Base-by-base conservation (phyloP, 2,329 filamentous ascomycete species). In the Didymosphaeria variabile region DNA sequence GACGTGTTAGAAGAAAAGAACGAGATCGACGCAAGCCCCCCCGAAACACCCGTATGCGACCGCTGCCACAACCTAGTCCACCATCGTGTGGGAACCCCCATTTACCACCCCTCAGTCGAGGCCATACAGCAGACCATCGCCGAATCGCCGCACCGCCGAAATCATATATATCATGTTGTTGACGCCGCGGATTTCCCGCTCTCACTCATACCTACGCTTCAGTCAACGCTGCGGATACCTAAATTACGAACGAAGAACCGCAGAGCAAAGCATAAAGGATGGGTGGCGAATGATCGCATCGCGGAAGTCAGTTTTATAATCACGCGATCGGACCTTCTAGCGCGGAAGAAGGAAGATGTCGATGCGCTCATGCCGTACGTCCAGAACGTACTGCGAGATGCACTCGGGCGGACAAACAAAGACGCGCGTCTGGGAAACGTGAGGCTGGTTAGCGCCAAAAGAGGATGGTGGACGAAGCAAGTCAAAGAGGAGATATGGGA, bases 101-200 rank as follows among this genome's bases (percentile, higher is more conserved):
- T 96, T 68, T 85, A 87, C 58, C 92, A 97, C 72, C 95, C 95
- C 0, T 90, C 90, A 0, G 85, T 97, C 64, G 86, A 93, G 46
- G 89, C 92, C 2, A 88, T 99, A 55, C 88, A 89, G 66, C 90
- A 93, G 64, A 97, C 93, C 17, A 91, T 99, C 55, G 86, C 90
- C 56, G 92, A 97, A 77, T 97, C 94, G 1, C 94, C 94, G 0
- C 90, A 96, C 79, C 91, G 91, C 75, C 87, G 91, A 74, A 98
- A 99, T 72, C 92, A 97, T 78, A 90, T 99, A 63, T 99, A 98
- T 76, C 95, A 99, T 78, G 85, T 99, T 29, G 82, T 99, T 23
- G 95, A 99, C 73, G 94, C 95, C 2, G 95, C 94, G 62, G 95
- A 99, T 78, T 98, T 99, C 66, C 95, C 95, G 21, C 91, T 99